A percentile compares a stretch with the other conserved stretches of the same genome.
Conservation (phyloP, 371 early-diverging fungal species). For the Mucor velutinosus region DNA sequence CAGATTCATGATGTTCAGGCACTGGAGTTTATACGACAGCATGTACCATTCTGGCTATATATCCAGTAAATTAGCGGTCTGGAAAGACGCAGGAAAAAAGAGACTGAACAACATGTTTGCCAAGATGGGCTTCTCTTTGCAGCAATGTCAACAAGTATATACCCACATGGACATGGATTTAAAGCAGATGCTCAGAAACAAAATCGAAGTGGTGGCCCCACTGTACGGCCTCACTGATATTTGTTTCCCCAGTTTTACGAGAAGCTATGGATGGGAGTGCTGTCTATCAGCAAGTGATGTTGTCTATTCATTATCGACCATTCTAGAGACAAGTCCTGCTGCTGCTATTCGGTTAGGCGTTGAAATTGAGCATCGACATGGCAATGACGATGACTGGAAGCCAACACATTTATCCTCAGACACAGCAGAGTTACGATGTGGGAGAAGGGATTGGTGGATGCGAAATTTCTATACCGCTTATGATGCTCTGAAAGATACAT, state of each 20-base stretch:
- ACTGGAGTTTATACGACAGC: constrained; percentile 89
- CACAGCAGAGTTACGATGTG: constrained; percentile 17
- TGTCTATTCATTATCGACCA: constrained; percentile 76
- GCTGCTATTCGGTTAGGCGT: constrained; percentile 46
- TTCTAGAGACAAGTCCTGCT: constrained; percentile 68
- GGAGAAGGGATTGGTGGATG: constrained; percentile 62
- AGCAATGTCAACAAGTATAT: constrained; percentile 73
- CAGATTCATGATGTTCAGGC: constrained; percentile 82
- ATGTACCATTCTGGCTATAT: constrained; percentile 89
- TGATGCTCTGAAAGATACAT: constrained; percentile 72
- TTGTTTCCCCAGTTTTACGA: constrained; percentile 77
- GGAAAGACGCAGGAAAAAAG: constrained; percentile 82
- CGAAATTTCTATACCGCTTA: constrained; percentile 83
- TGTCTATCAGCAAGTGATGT: constrained; percentile 80
- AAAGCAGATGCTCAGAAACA: constrained; percentile 62
- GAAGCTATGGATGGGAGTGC: constrained; percentile 78
- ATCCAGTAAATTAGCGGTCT: constrained; percentile 80
- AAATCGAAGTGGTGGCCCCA: constrained; percentile 73
- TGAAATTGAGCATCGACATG: constrained; percentile 9
- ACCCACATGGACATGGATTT: constrained; percentile 81
- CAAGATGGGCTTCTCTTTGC: constrained; percentile 83
- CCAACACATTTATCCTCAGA: background rate
- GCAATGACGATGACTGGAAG: constrained; percentile 35
- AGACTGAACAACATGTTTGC: constrained; percentile 79
- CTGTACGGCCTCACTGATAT: constrained; percentile 80